Percentiles rank a stretch among this genome's conserved stretches.
Evolutionary conservation across 352 stramenopile species (phyloP).

Genomic region (Phytophthora melonis): DNA sequence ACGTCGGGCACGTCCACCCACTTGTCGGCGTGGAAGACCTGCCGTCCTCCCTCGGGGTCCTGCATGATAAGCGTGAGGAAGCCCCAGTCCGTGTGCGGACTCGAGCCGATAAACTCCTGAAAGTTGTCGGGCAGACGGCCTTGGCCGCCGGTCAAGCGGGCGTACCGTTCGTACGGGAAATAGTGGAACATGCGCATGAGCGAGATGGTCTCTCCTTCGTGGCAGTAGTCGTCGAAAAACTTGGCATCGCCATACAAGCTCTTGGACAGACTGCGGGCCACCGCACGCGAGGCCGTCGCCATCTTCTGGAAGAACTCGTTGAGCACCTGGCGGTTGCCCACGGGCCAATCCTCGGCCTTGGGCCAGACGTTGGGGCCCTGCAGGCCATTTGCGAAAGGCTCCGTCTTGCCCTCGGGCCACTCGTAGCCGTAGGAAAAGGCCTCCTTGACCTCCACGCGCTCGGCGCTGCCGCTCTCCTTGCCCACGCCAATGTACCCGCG

Average conservation of each 20-base stretch:
- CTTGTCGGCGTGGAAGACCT: slow-evolving; percentile 72
- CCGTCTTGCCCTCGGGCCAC: slow-evolving; percentile 43
- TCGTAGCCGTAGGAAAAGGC: slow-evolving; percentile 87
- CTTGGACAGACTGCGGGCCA: slow-evolving; percentile 60
- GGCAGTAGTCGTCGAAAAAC: slow-evolving; percentile 70
- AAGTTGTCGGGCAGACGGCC: slow-evolving; percentile 47
- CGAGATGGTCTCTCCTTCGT: slow-evolving; percentile 79
- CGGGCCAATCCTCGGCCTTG: slow-evolving; percentile 34
- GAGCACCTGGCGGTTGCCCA: slow-evolving; percentile 48
- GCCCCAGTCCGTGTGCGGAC: slow-evolving; percentile 87
- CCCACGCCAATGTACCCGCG: slow-evolving; percentile 83
- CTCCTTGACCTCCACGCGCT: slow-evolving; percentile 85
- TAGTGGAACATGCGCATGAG: slow-evolving; percentile 90
- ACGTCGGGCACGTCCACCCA: slow-evolving; percentile 85
- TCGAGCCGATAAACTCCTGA: slow-evolving; percentile 80
- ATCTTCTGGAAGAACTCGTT: slow-evolving; percentile 73
- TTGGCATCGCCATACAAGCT: slow-evolving; percentile 58
- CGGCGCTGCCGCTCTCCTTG: slow-evolving; percentile 80
- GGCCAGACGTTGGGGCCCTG: slow-evolving; percentile 84
- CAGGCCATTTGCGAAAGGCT: slow-evolving; percentile 60
- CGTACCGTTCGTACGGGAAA: slow-evolving; percentile 78
- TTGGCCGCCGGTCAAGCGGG: slow-evolving; percentile 35
- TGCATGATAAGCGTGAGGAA: slow-evolving; percentile 89
- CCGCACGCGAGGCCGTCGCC: slow-evolving; percentile 54
- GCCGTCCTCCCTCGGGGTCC: slow-evolving; percentile 73